These are phyloP conservation scores for Hyphodiscus sp. DNA, from an alignment of 2,329 filamentous ascomycete genomes.

Conservation along the genomic window DNA sequence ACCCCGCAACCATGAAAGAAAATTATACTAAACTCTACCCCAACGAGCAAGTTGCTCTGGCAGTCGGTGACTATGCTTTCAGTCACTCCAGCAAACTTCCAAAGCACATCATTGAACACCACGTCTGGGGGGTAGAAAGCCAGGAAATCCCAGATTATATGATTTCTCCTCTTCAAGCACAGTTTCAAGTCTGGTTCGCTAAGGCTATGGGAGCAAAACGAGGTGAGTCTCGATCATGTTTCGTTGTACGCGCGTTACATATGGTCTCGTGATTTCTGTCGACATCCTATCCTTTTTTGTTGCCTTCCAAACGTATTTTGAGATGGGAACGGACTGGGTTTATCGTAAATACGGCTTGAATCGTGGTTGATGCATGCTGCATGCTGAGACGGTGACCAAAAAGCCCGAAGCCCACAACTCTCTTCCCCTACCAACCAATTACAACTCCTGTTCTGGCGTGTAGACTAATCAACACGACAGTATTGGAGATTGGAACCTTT, in stretches of 20 bases:
- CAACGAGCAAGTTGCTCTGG: constrained; percentile 35
- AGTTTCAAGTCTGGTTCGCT: constrained; percentile 20
- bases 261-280: background rate
- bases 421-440: background rate
- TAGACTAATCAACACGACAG: constrained; percentile 4
- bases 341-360: too few species aligned
- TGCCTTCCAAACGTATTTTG: too few species aligned
- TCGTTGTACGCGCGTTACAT: background rate
- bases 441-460: background rate
- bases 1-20: constrained; percentile 20
- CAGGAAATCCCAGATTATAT: constrained; percentile 20
- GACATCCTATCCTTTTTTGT: too few species aligned
- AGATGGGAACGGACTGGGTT: too few species aligned
- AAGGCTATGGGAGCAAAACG: constrained; percentile 21
- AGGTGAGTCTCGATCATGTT: constrained; percentile 8
- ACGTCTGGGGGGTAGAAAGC: constrained; percentile 26
- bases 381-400: background rate
- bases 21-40: constrained; percentile 34
- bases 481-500: constrained; percentile 27
- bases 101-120: constrained; percentile 36
- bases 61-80: constrained; percentile 39
- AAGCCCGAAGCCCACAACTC: background rate
- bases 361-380: too few species aligned
- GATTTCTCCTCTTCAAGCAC: constrained; percentile 22
- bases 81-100: constrained; percentile 38